A percentile compares a stretch with the other conserved stretches of the same genome.
Conservation (phyloP, 257 asterid genomes). For the Solanum peruvianum region DNA sequence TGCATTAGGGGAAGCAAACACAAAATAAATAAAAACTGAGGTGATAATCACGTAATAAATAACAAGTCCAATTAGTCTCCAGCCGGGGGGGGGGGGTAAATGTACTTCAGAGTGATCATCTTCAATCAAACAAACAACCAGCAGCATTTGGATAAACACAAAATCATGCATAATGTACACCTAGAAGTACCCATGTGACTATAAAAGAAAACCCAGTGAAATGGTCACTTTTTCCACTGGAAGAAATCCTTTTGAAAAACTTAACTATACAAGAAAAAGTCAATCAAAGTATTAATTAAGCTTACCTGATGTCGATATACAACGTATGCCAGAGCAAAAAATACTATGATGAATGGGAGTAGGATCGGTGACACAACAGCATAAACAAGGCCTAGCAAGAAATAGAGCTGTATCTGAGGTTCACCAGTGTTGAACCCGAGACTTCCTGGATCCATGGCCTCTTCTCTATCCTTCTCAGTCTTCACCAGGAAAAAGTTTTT, state of each 20-base stretch:
- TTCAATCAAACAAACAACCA: background rate
- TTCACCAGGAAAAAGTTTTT: slow-evolving; percentile 78
- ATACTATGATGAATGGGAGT: slow-evolving; percentile 80
- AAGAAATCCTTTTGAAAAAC: background rate
- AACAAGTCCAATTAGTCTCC: background rate
- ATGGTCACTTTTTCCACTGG: background rate
- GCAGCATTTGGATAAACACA: background rate
- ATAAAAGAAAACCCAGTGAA: background rate
- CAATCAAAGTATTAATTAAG: background rate
- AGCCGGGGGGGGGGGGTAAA: background rate
- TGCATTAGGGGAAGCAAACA: background rate
- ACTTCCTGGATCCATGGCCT: slow-evolving; percentile 94
- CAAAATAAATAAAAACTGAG: background rate
- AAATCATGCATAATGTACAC: background rate
- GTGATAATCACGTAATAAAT: background rate
- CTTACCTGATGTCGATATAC: slow-evolving; percentile 90
- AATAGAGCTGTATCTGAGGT: slow-evolving; percentile 89
- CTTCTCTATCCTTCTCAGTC: slow-evolving; percentile 82
- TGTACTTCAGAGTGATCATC: background rate
- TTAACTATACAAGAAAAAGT: background rate
- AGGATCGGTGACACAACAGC: slow-evolving; percentile 84
- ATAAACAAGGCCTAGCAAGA: slow-evolving; percentile 85
- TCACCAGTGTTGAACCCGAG: slow-evolving; percentile 85
- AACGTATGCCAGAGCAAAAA: slow-evolving; percentile 64
- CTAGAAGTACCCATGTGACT: background rate